Evolutionary conservation across 805 yeast species (phyloP), one percentile per base, ranked within the genome.

Genomic region (Blastobotrys parvus): DNA sequence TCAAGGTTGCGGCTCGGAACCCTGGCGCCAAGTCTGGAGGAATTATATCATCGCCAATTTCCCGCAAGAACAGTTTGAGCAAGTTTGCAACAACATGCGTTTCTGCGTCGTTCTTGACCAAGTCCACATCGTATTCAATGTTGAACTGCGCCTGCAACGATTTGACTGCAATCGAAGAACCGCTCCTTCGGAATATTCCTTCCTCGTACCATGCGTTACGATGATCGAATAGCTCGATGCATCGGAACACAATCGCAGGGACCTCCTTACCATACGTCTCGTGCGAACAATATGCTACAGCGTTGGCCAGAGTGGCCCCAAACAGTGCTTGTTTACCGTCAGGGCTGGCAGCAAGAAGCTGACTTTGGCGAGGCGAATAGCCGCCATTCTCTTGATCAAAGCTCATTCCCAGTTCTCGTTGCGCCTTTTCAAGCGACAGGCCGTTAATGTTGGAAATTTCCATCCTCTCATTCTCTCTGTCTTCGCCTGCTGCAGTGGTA

Each of bases 141-240:
- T 88, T 85, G 65, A 83, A 90, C 38, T 65, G 69, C 38, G 76
- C 84, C 54, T 80, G 84, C 45, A 85, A 69, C 33, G 69, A 74
- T 49, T 80, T 76, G 32, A 85, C 86, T 41, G 81, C 71, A 1
- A 87, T 73, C 44, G 88, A 82, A 30, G 94, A 85, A 3, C 97
- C 97, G 62, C 89, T 85, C 45, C 88, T 67, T 48, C 98, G 71
- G 67, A 92, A 92, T 2, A 90, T 75, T 8, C 98, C 98, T 56
- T 88, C 95, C 60, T 86, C 92, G 48, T 74, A 74, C n/a, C 80
- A 68, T 0, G 94, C 95, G 18, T 80, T 77, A 20, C 79, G 73
- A 31, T 68, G 71, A 39, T 72, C 70, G 39, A 90, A 67, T 51
- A 72, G 84, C 44, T 77, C 82, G 27, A 89, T 56, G 56, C 95